Evolutionary conservation across 352 stramenopile species (phyloP), one percentile per base, ranked within the genome.

Genomic region (Peronospora farinosa): DNA sequence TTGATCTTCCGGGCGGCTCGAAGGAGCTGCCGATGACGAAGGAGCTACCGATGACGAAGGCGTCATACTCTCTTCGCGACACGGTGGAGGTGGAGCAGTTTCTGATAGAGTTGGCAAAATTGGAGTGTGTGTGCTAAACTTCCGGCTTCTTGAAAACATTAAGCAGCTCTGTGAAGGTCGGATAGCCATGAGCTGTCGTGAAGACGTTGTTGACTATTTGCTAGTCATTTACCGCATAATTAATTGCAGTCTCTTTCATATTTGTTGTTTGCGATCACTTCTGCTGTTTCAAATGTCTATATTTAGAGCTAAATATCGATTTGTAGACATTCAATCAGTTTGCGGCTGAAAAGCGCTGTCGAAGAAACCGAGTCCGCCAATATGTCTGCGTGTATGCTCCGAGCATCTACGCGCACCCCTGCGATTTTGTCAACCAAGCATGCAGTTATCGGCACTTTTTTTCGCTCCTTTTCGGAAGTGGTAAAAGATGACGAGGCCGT

Each of bases 51-150:
- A 57, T 57, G 7, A 85, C 74, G 30, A 83, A 67, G 16, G 71
- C 69, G 17, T 67, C 56, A 16, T 85, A 81, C 59, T 83, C 74
- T 37, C 60, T 85, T 19, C 71, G 69, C 8, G 69, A 85, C 60
- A 75, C 74, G 27, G 31, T 62, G 13, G 69, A 85, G 49, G 71
- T 85, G 40, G 69, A 83, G 57, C 69, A 71, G 39, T 81, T 83
- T 40, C 51, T 85, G 27, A 81, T 59, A 8, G 48, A 65, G 52
- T 57, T 79, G 30, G 65, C 66, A n/a, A 65, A 59, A 25, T 51
- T 85, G 33, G 52, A 73, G 47, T 71, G 47, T 42, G 43, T 54
- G 27, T 78, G 54, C 44, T 78, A 60, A 67, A 57, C 41, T 28
- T n/a, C n/a, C 4, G 27, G 30, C 23, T 6, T 40, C n/a, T 9